A percentile compares a stretch with the other conserved stretches of the same genome.
These are phyloP conservation scores for Hypoxylon fragiforme DNA, from an alignment of 495 filamentous ascomycete genomes.

Conservation along the genomic window DNA sequence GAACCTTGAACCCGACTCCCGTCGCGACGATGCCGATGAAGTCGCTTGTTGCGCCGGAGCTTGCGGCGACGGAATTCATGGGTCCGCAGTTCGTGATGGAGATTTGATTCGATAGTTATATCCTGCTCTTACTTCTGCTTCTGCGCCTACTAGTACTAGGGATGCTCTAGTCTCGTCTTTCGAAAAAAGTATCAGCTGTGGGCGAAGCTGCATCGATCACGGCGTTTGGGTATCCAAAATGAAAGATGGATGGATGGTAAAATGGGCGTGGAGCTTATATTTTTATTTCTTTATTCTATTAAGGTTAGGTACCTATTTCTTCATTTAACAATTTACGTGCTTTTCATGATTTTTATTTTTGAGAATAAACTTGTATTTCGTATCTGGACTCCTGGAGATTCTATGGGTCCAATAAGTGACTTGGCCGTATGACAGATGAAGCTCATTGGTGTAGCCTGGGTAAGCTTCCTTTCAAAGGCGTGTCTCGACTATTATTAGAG, in stretches of 20 bases:
- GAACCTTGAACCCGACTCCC: slow-evolving; percentile 22
- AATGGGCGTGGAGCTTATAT: neutral
- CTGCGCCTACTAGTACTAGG: no score
- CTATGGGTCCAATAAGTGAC: no score
- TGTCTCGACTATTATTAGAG: no score
- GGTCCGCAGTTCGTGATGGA: slow-evolving; percentile 38
- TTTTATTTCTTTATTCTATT: no score
- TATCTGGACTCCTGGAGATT: no score
- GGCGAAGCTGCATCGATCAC: neutral
- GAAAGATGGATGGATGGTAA: no score
- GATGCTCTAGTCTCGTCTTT: neutral
- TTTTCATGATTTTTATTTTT: neutral
- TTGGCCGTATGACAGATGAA: no score
- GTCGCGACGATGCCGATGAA: slow-evolving; percentile 15
- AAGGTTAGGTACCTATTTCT: neutral
- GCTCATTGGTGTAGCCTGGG: no score
- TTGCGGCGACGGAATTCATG: slow-evolving; percentile 14
- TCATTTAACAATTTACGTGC: neutral
- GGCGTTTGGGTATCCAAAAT: slow-evolving; percentile 6
- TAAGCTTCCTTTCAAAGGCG: no score
- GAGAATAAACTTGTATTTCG: no score
- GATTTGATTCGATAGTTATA: no score
- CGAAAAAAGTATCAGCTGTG: neutral
- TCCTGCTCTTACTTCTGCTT: no score
- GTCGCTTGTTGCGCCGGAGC: slow-evolving; percentile 20